phyloP scores from a whole-genome alignment of 2,329 filamentous ascomycete species.

The Leptographium wingfieldii region DNA sequence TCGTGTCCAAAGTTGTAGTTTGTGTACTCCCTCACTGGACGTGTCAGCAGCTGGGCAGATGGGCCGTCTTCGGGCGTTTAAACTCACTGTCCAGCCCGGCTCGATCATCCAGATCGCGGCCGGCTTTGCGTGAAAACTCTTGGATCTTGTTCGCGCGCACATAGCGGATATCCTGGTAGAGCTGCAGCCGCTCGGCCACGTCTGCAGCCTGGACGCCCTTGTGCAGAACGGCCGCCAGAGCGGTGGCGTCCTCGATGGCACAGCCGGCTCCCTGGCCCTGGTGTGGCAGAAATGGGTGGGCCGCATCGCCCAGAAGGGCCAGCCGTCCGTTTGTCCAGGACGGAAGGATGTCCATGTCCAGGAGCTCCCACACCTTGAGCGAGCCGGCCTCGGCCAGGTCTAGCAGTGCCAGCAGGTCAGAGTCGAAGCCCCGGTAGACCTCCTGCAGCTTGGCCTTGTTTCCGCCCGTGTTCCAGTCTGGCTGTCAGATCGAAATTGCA shows the following conservation, averaged over 20 bases:
- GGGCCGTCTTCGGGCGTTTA: not conserved
- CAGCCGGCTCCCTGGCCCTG: slow-evolving; percentile 49
- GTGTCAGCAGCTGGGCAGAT: not conserved
- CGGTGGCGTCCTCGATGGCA: slow-evolving; percentile 55
- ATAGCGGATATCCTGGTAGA: slow-evolving; percentile 47
- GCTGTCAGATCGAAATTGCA: slow-evolving; percentile 6
- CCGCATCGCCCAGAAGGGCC: slow-evolving; percentile 52
- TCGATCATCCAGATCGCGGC: slow-evolving; percentile 29
- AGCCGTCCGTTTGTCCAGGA: slow-evolving; percentile 41
- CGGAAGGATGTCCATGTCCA: slow-evolving; percentile 46
- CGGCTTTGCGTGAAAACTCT: slow-evolving; percentile 33
- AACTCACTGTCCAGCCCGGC: slow-evolving; percentile 27
- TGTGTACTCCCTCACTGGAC: slow-evolving; percentile 26
- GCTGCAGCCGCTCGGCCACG: slow-evolving; percentile 39
- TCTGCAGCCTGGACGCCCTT: slow-evolving; percentile 28
- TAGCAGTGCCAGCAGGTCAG: slow-evolving; percentile 25
- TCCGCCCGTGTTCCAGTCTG: slow-evolving; percentile 27
- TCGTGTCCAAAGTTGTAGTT: slow-evolving; percentile 45
- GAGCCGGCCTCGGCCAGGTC: slow-evolving; percentile 28
- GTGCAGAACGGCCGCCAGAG: slow-evolving; percentile 43
- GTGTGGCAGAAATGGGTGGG: slow-evolving; percentile 52
- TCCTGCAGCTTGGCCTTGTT: slow-evolving; percentile 24
- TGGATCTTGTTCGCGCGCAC: slow-evolving; percentile 26
- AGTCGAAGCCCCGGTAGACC: slow-evolving; percentile 29
- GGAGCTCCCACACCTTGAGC: slow-evolving; percentile 44